Percentiles rank a stretch among this genome's conserved stretches.
Evolutionary conservation across 1,139 yeast species (phyloP).

Genomic region (Taphrina confusa): DNA sequence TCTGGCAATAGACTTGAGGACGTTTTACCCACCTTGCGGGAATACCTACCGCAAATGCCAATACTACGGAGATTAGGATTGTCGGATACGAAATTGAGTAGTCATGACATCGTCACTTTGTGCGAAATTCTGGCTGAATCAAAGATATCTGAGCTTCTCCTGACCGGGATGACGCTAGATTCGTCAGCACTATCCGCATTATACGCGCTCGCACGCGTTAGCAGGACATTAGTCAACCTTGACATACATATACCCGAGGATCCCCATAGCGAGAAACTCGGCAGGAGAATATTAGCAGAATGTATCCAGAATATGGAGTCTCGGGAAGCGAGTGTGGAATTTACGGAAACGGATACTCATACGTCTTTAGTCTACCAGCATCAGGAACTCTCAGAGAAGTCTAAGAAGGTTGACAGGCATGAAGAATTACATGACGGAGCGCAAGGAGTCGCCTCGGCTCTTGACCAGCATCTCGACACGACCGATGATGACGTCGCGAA

Average conservation of each 20-base stretch:
- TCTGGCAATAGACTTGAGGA: neutral
- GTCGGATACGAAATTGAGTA: neutral
- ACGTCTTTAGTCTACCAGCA: neutral
- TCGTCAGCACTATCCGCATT: constrained; percentile 21
- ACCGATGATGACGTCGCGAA: constrained; percentile 4
- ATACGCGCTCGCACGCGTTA: constrained; percentile 22
- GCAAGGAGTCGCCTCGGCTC: constrained; percentile 23
- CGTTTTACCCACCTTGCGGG: constrained; percentile 6
- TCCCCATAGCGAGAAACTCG: constrained; percentile 15
- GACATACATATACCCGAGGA: constrained; percentile 19
- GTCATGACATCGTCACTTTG: constrained; percentile 11
- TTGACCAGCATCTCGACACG: constrained; percentile 21
- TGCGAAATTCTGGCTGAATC: constrained; percentile 18
- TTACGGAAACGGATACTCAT: neutral
- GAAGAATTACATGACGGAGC: constrained; percentile 25
- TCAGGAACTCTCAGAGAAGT: neutral
- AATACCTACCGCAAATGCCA: neutral
- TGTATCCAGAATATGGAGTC: constrained; percentile 26
- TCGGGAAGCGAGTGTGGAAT: constrained; percentile 1
- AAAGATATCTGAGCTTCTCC: constrained; percentile 8
- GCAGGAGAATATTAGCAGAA: constrained; percentile 10
- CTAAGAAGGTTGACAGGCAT: neutral
- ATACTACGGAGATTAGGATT: constrained; percentile 16
- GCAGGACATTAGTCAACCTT: constrained; percentile 17
- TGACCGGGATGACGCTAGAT: constrained; percentile 8